These are phyloP conservation scores for Colletotrichum liaoningense DNA, from an alignment of 2,329 filamentous ascomycete genomes.

Conservation along the genomic window DNA sequence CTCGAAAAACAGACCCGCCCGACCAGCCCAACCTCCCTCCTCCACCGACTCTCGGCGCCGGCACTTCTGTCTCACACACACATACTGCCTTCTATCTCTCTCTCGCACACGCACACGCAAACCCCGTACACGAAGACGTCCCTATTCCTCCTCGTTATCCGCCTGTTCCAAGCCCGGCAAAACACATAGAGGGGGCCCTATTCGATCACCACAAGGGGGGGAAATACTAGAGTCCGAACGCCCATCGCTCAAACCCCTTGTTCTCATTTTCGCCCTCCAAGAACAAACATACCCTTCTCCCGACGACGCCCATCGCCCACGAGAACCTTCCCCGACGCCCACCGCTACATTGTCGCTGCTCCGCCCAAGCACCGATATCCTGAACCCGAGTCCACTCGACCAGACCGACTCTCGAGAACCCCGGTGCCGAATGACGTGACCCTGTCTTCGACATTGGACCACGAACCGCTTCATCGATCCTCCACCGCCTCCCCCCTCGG, in stretches of 20 bases:
- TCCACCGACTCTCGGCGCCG: slow-evolving; percentile 35
- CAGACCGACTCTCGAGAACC: slow-evolving; percentile 22
- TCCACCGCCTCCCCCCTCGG: slow-evolving; percentile 1
- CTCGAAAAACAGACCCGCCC: slow-evolving; percentile 32
- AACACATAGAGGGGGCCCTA: background rate
- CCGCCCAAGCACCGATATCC: slow-evolving; percentile 17
- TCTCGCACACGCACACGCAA: background rate
- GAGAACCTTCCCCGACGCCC: slow-evolving; percentile 9
- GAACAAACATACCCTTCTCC: slow-evolving; percentile 4
- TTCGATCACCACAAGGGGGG: slow-evolving; percentile 1
- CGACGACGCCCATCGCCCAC: slow-evolving; percentile 23
- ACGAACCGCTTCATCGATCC: slow-evolving; percentile 25
- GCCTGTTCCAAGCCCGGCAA: background rate
- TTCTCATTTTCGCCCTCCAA: background rate
- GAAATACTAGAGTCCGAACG: background rate
- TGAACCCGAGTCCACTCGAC: slow-evolving; percentile 6
- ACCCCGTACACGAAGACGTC: background rate
- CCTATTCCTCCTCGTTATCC: background rate
- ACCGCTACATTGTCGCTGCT: slow-evolving; percentile 26
- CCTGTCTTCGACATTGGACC: slow-evolving; percentile 17
- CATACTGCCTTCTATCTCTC: background rate
- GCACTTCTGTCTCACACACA: slow-evolving; percentile 29
- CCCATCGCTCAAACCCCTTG: slow-evolving; percentile 4
- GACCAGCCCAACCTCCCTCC: slow-evolving; percentile 33
- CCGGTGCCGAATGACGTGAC: slow-evolving; percentile 32